These are phyloP conservation scores for Medicago arabica DNA, from an alignment of 306 rosid species.

Conservation along the genomic window DNA sequence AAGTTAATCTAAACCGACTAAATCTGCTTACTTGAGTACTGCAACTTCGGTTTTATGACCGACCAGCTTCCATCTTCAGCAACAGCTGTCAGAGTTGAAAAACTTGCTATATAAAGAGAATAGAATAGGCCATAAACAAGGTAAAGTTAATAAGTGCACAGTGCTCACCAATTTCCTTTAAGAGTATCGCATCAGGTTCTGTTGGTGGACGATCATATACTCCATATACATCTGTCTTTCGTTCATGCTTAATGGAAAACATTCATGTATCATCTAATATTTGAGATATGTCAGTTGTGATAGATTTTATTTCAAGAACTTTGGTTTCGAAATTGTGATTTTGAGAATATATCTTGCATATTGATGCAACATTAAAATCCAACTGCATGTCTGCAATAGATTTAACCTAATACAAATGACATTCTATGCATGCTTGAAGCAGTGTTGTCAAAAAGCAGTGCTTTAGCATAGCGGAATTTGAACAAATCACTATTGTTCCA, in stretches of 20 bases:
- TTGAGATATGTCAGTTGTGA: slow-evolving; percentile 19
- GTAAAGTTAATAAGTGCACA: slow-evolving; percentile 41
- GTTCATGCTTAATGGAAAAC: slow-evolving; percentile 52
- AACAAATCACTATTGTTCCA: too few relatives aligned
- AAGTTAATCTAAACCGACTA: background rate
- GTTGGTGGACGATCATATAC: slow-evolving; percentile 92
- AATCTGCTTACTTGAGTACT: slow-evolving; percentile 55
- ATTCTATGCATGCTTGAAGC: background rate
- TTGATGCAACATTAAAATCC: slow-evolving; percentile 6
- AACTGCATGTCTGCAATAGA: slow-evolving; percentile 2
- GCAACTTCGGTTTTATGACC: slow-evolving; percentile 68
- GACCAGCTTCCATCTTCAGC: slow-evolving; percentile 80
- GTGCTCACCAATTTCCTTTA: slow-evolving; percentile 79
- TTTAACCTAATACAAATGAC: background rate
- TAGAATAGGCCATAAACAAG: slow-evolving; percentile 27
- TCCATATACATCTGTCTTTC: slow-evolving; percentile 88
- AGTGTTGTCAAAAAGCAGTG: background rate
- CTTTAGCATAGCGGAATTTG: background rate
- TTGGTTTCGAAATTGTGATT: slow-evolving; percentile 26
- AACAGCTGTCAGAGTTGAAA: slow-evolving; percentile 60
- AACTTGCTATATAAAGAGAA: slow-evolving; percentile 20
- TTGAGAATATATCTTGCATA: slow-evolving; percentile 1
- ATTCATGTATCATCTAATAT: slow-evolving; percentile 38
- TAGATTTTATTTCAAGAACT: slow-evolving; percentile 11
- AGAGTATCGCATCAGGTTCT: slow-evolving; percentile 71